Percentiles rank a stretch among this genome's conserved stretches.
phyloP scores from a whole-genome alignment of 2,329 filamentous ascomycete genomes.

The Chrysoporthe puriensis region DNA sequence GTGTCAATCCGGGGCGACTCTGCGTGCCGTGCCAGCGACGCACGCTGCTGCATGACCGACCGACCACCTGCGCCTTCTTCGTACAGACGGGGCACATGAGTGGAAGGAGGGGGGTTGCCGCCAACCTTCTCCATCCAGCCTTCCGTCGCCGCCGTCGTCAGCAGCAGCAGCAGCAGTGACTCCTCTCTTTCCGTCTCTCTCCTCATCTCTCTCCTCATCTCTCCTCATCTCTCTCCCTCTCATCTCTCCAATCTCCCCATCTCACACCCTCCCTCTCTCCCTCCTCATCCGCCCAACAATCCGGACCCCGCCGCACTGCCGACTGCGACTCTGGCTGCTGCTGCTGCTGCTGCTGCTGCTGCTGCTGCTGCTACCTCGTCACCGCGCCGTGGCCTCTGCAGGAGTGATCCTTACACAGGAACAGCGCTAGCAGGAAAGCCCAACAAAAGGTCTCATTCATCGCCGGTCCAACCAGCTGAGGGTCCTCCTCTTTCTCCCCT shows the following conservation, averaged over 20 bases:
- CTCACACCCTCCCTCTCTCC: too few species aligned
- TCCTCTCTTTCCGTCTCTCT: background rate
- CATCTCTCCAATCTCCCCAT: background rate
- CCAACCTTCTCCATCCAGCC: conserved; percentile 22
- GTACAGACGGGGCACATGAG: background rate
- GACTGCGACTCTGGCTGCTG: conserved; percentile 1
- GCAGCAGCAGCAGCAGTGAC: conserved; percentile 19
- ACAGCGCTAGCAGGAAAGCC: conserved; percentile 2
- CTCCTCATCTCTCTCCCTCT: background rate
- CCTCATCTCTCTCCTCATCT: background rate
- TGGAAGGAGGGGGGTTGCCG: background rate
- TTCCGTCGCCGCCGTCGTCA: conserved; percentile 27
- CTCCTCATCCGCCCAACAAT: background rate
- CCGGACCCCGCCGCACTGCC: too few species aligned
- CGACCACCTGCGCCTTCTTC: background rate
- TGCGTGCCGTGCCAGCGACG: background rate
- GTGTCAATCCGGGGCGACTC: background rate
- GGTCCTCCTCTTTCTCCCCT: background rate
- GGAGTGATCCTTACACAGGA: conserved; percentile 15
- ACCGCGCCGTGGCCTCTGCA: background rate
- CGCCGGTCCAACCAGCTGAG: too few species aligned
- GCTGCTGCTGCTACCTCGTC: background rate
- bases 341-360: too few species aligned
- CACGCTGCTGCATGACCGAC: conserved; percentile 6
- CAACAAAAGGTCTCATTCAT: too few species aligned